These are phyloP conservation scores for Hypoxylon sp. DNA, from an alignment of 2,329 filamentous ascomycete genomes.

Conservation along the genomic window DNA sequence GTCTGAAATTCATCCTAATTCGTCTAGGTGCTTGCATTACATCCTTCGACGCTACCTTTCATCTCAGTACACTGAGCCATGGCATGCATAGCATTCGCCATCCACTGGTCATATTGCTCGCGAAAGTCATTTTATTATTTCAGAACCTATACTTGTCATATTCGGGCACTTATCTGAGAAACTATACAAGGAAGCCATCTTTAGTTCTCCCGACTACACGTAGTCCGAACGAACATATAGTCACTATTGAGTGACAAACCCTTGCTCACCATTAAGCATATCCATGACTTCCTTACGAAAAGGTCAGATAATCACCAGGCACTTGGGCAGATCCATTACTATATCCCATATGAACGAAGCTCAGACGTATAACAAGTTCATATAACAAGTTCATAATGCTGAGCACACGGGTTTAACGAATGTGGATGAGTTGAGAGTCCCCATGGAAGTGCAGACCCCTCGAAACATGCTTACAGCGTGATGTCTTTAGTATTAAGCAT, in stretches of 20 bases:
- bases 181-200: background rate
- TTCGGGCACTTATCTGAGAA: background rate
- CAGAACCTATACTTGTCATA: background rate
- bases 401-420: background rate
- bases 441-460: background rate
- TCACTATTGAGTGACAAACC: background rate
- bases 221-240: background rate
- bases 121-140: background rate
- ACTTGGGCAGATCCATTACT: background rate
- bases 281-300: too few species aligned
- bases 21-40: constrained; percentile 7
- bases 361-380: background rate
- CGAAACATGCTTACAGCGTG: background rate
- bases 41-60: background rate
- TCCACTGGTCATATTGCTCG: too few species aligned
- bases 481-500: background rate
- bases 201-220: background rate
- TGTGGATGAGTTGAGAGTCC: background rate
- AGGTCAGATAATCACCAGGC: too few species aligned
- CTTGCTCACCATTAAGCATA: too few species aligned
- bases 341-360: background rate
- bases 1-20: background rate
- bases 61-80: background rate
- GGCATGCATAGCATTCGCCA: background rate
- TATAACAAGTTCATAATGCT: background rate